Percentiles rank a stretch among this genome's conserved stretches.
Evolutionary conservation across 179 eudicot genomes (phyloP).

Genomic region (Dionaea muscipula): DNA sequence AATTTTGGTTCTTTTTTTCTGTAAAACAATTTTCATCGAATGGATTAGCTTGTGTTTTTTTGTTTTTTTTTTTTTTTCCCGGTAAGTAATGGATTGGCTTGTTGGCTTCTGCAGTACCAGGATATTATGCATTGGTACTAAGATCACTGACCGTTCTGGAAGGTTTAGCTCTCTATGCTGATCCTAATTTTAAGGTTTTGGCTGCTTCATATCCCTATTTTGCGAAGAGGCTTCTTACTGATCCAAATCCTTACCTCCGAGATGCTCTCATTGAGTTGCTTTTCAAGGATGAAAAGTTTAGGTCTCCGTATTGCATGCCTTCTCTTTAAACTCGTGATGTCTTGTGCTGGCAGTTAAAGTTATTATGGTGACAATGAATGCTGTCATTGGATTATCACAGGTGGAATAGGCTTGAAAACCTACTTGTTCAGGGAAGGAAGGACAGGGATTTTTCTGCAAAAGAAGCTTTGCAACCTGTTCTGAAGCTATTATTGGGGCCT

Average conservation of each 20-base stretch:
- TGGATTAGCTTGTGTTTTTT: slow-evolving; percentile 1
- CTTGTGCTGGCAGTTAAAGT: background rate
- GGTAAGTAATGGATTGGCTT: slow-evolving; percentile 1
- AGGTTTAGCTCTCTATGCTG: slow-evolving; percentile 95
- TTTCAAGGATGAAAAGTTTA: slow-evolving; percentile 91
- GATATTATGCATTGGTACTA: slow-evolving; percentile 91
- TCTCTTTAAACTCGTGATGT: background rate
- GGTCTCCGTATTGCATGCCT: slow-evolving; percentile 24
- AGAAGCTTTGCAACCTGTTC: slow-evolving; percentile 95
- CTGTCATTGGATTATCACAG: slow-evolving; percentile 25
- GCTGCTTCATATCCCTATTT: slow-evolving; percentile 99
- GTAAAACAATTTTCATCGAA: slow-evolving; percentile 15
- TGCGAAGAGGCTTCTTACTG: slow-evolving; percentile 96
- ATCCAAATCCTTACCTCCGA: slow-evolving; percentile 97
- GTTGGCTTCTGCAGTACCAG: slow-evolving; percentile 59
- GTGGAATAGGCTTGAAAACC: slow-evolving; percentile 99
- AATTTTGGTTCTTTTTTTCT: slow-evolving; percentile 1
- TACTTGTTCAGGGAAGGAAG: slow-evolving; percentile 78
- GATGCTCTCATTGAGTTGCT: slow-evolving; percentile 97
- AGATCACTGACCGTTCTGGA: slow-evolving; percentile 95
- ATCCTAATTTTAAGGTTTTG: slow-evolving; percentile 89
- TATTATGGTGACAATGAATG: background rate
- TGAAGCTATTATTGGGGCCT: slow-evolving; percentile 76
- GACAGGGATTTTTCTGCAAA: slow-evolving; percentile 90
- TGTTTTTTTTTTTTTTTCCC: too few species aligned